Base-by-base conservation (phyloP, 1,284 basidiomycete species). In the Cutaneotrichosporon spelunceum region DNA sequence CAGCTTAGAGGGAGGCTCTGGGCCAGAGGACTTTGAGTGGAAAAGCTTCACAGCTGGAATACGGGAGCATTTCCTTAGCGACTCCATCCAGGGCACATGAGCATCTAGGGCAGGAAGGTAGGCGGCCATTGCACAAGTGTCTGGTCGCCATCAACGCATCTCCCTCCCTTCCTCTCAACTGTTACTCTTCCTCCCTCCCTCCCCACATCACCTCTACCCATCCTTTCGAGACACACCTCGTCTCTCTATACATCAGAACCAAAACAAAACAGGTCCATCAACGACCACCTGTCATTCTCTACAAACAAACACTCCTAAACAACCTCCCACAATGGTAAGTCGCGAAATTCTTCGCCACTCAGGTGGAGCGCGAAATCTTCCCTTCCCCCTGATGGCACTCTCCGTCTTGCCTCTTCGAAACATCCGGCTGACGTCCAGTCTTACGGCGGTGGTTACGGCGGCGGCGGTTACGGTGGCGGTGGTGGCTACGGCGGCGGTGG, bases 381-480 rank as follows among this genome's bases (percentile, higher is more conserved):
- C 27, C 24, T 49, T 11, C 23, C 24, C 21, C 2, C 6, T 27
- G 16, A 49, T 19, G 16, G 36, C 36, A 14, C 36, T 16, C 36
- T 16, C 36, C 14, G 16, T 14, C 36, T 39, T 39, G 13, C 9
- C 14, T 16, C 36, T 5, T 19, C 11, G 5, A 5, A 16, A 23
- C 45, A 33, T 34, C 30, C 24, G 16, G 27, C 60, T 62, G 24
- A 58, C 61, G 27, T 27, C 34, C 65, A 72, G 71, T 72, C 71
- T 65, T 72, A 75, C 71, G 73, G 72, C 48, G 70, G 71, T 59
- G 69, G 70, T 47, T 68, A 64, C 55, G 61, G 72, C 54, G 69
- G 72, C 42, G 71, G 72, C 55, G 66, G 69, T 42, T 68, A 82
- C 8, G 80, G 82, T 39, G 81, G 82, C 48, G 81, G 83, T 11